Conservation (phyloP, 2,329 filamentous ascomycete species). For the Fusarium robinianum region DNA sequence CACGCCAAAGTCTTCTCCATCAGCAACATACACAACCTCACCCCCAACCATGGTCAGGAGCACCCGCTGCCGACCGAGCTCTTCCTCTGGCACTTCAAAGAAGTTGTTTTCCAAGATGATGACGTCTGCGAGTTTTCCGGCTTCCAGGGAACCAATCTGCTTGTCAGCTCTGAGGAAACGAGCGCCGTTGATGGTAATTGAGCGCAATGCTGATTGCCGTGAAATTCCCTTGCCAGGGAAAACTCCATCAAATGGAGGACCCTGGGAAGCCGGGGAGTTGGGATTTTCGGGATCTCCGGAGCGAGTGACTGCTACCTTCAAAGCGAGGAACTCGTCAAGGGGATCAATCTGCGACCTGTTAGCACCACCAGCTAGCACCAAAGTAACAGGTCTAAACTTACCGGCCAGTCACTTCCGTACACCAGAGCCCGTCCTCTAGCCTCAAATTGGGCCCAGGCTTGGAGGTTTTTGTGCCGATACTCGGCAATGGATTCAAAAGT, state of each 20-base stretch:
- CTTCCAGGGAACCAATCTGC: slow-evolving; percentile 34
- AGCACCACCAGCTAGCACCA: neutral
- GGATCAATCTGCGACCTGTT: slow-evolving; percentile 31
- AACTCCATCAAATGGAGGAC: slow-evolving; percentile 23
- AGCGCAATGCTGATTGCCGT: slow-evolving; percentile 25
- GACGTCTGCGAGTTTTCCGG: slow-evolving; percentile 35
- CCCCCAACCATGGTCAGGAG: slow-evolving; percentile 37
- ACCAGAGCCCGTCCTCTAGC: slow-evolving; percentile 23
- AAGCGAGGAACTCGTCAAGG: slow-evolving; percentile 35
- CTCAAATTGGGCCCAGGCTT: slow-evolving; percentile 30
- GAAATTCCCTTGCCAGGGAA: slow-evolving; percentile 32
- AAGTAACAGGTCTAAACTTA: slow-evolving; percentile 11
- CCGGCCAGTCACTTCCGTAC: slow-evolving; percentile 38
- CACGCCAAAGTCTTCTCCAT: slow-evolving; percentile 31
- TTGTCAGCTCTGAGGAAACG: slow-evolving; percentile 34
- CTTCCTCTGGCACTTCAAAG: slow-evolving; percentile 32
- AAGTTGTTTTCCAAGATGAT: slow-evolving; percentile 35
- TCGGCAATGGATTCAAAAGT: slow-evolving; percentile 30
- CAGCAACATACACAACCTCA: slow-evolving; percentile 33
- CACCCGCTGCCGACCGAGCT: slow-evolving; percentile 32
- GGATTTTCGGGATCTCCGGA: slow-evolving; percentile 34
- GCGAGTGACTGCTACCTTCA: slow-evolving; percentile 36
- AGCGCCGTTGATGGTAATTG: slow-evolving; percentile 33
- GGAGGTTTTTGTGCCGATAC: slow-evolving; percentile 36
- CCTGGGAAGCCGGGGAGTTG: slow-evolving; percentile 32